Evolutionary conservation across 805 yeast genomes (phyloP), one percentile per base, ranked within the genome.

Genomic region (Metschnikowia henanensis): DNA sequence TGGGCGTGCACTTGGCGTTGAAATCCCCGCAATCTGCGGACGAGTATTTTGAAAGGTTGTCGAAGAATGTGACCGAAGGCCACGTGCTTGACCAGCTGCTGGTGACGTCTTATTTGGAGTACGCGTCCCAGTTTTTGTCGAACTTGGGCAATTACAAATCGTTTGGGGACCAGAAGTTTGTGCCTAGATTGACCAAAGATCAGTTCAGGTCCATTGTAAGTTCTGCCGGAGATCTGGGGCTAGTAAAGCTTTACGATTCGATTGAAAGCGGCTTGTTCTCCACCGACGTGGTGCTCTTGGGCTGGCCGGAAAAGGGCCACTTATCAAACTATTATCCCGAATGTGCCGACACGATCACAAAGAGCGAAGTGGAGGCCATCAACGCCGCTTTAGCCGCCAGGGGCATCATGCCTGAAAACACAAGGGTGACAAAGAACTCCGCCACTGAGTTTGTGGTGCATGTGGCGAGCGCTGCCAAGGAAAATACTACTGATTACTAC

Each of bases 121-220:
- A 79, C 61, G 84, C 83, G 23, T 84, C 89, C 31, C 92, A 86
- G 68, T 81, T 86, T 57, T 68, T 86, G 49, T 71, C 83, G 30
- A 86, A 86, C 63, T 70, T 83, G 61, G 94, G 94, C 52, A 86
- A 86, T 58, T 86, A 78, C 67, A 89, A 84, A 66, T 84, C 94
- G 1, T 89, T 89, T 62, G 97, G 97, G 52, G 96, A 89, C 66
- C 79, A 80, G 54, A 89, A 89, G 64, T 89, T 89, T 58, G 74
- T 89, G 50, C 97, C 97, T 31, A 68, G 79, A 39, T 56, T 87
- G 30, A 44, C 73, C 0, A 57, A 53, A 25, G 75, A 63, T 0
- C 72, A 73, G 6, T 81, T 88, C 52, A 75, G 68, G 44, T 51
- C 65, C 19, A 46, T 70, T 26, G 66, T 86, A 23, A 72, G 77